Evolutionary conservation across 2,329 filamentous ascomycete species (phyloP), one percentile per base, ranked within the genome.

Genomic region (Alternaria burnsii): DNA sequence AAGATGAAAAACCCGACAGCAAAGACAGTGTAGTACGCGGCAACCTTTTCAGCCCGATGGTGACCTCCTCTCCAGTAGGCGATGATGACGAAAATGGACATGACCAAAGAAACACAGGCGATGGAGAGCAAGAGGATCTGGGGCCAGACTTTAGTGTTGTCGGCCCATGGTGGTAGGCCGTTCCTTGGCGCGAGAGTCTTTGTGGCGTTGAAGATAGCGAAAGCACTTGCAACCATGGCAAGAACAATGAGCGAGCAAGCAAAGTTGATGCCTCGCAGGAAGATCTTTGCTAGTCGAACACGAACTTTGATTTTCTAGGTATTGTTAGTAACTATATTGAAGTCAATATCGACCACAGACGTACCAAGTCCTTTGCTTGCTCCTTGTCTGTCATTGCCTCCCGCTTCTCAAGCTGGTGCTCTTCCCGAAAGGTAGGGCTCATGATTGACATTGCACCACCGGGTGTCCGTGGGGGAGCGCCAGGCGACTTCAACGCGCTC

Each of bases 191-290:
- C 88, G 2, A 99, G 84, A 16, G 81, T 55, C 76, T 87, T 92
- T 60, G 95, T 97, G 51, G 93, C 87, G 78, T 95, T 93, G 87
- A 99, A 99, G 79, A 99, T 94, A 69, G 89, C 83, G 74, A 99
- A 92, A 4, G 92, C 93, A n/a, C 92, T 87, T 14, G 91, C 89
- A 55, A 99, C 83, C 87, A 99, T 94, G 63, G 93, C 85, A 59
- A 99, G 86, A 67, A 99, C 92, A 76, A 99, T 97, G 62, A 98
- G 85, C 78, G 92, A 94, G 84, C 95, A 99, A 79, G 92, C 93
- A 80, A 99, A 98, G 85, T 94, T 97, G 81, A 98, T 91, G 58
- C 93, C 91, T 67, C 95, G 91, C n/a, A 99, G 89, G 64, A 97
- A 88, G 71, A 98, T 90, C 83, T 99, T 99, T 70, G 94, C 95